phyloP scores from a whole-genome alignment of 176 grass and related monocot species.

The Dendrocalamus sinicus region DNA sequence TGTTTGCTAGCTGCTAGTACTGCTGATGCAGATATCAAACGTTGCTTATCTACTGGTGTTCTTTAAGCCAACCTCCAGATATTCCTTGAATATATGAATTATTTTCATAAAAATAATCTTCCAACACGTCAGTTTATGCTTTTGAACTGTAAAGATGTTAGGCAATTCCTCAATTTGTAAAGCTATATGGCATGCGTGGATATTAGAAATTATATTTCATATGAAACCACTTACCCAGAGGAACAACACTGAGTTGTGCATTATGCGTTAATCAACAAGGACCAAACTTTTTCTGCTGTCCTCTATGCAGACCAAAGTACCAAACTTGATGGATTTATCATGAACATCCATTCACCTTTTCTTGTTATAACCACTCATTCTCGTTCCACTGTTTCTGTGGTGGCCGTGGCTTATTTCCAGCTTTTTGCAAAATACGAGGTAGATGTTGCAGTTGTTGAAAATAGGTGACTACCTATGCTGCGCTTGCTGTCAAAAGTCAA shows the following conservation, averaged over 20 bases:
- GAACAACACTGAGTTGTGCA: not conserved
- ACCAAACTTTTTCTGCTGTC: not conserved
- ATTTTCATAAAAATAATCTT: not conserved
- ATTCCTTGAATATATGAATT: slow-evolving; percentile 10
- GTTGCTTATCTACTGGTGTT: not conserved
- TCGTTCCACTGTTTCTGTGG: not conserved
- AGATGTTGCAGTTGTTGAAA: not conserved
- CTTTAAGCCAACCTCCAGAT: not conserved
- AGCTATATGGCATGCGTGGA: not conserved
- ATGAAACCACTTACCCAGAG: not conserved
- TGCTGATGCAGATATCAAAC: not conserved
- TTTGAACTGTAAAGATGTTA: not conserved
- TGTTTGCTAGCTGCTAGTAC: not conserved
- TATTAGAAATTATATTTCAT: not conserved
- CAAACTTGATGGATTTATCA: not conserved
- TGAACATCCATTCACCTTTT: not conserved
- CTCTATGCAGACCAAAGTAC: not conserved
- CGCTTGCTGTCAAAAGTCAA: not conserved
- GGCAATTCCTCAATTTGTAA: not conserved
- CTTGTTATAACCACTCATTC: not conserved
- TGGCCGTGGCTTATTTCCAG: not conserved
- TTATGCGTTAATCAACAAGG: not conserved
- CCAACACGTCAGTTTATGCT: not conserved
- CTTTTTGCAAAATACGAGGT: not conserved
- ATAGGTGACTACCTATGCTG: not conserved